Percentiles rank a stretch among this genome's conserved stretches.
Conservation (phyloP, 1,284 basidiomycete species). For the Retiboletus flavoniger region DNA sequence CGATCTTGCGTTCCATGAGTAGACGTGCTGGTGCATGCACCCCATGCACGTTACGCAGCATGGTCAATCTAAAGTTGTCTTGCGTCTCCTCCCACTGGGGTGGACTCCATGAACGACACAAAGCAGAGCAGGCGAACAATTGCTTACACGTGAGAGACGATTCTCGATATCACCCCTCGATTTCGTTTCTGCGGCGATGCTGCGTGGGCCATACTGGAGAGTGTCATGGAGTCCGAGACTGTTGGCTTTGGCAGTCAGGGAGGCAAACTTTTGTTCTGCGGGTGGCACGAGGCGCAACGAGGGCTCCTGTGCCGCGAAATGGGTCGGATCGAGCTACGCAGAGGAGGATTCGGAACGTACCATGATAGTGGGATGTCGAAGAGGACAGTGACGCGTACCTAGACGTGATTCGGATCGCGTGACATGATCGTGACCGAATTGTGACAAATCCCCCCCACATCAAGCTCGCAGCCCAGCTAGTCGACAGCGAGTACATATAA, state of each 20-base stretch:
- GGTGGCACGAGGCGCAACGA: slow-evolving; percentile 69
- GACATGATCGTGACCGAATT: slow-evolving; percentile 24
- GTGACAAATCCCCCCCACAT: slow-evolving; percentile 25
- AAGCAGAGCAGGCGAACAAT: background rate
- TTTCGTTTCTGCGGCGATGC: slow-evolving; percentile 67
- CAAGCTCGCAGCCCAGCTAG: background rate
- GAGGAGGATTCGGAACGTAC: slow-evolving; percentile 24
- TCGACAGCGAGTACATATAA: slow-evolving; percentile 17
- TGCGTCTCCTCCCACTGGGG: slow-evolving; percentile 91
- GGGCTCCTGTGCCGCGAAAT: slow-evolving; percentile 46
- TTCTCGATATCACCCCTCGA: slow-evolving; percentile 54
- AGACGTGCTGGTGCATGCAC: slow-evolving; percentile 85
- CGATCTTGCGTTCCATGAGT: slow-evolving; percentile 93
- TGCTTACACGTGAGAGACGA: slow-evolving; percentile 66
- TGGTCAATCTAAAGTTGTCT: slow-evolving; percentile 80
- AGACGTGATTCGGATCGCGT: slow-evolving; percentile 13
- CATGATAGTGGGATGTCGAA: slow-evolving; percentile 38
- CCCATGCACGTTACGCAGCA: slow-evolving; percentile 85
- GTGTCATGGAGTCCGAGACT: slow-evolving; percentile 78
- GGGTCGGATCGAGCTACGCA: background rate
- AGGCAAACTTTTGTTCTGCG: slow-evolving; percentile 54
- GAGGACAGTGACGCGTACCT: slow-evolving; percentile 32
- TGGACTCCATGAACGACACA: background rate
- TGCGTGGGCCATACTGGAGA: slow-evolving; percentile 72
- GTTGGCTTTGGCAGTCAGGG: slow-evolving; percentile 67